Evolutionary conservation across 2,329 filamentous ascomycete species (phyloP), one percentile per base, ranked within the genome.

Genomic region (Botrytis hyacinthi): DNA sequence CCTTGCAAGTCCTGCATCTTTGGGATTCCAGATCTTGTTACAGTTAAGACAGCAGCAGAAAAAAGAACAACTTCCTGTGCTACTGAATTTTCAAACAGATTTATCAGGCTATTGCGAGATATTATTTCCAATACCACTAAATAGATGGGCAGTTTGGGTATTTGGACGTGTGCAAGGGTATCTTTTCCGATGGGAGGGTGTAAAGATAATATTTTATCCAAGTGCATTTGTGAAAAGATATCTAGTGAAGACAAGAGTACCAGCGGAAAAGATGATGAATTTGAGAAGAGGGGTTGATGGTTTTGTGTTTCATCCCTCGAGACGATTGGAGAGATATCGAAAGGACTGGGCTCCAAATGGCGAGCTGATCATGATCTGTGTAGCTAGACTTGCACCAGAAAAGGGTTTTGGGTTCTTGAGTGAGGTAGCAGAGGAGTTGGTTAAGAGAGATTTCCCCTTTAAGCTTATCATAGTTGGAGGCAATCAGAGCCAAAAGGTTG

Each of bases 81-180:
- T 92, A 61, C 87, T 90, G 80, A 93, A 92, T 80, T 93, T 92
- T 76, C 91, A 93, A 81, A 93, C 91, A 1, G 91, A 93, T 79
- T 83, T 93, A 16, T 88, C 89, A 0, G 90, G 90, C 2, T 93
- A 93, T 80, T 90, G 89, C 78, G 86, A 87, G 67, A 91, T 93
- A 69, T 83, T 93, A n/a, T 91, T 93, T 74, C 89, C 90, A 0
- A 82, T 84, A 1, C 89, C 89, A 0, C 83, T 93, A 29, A 88
- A 89, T 77, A 82, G 82, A 18, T 85, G 91, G 73, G 90, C 89
- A 7, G 89, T 90, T 65, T 89, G 86, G 80, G 83, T 90, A 18
- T 88, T 92, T 72, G 85, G 87, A 26, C 82, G 85, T 2, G 89
- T 92, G 1, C 90, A 93, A 81, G 89, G 90, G 65, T 91, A 89